A percentile compares a stretch with the other conserved stretches of the same genome.
Evolutionary conservation across 169 alveolate genomes (phyloP).

Genomic region (Cryptosporidium ryanae): DNA sequence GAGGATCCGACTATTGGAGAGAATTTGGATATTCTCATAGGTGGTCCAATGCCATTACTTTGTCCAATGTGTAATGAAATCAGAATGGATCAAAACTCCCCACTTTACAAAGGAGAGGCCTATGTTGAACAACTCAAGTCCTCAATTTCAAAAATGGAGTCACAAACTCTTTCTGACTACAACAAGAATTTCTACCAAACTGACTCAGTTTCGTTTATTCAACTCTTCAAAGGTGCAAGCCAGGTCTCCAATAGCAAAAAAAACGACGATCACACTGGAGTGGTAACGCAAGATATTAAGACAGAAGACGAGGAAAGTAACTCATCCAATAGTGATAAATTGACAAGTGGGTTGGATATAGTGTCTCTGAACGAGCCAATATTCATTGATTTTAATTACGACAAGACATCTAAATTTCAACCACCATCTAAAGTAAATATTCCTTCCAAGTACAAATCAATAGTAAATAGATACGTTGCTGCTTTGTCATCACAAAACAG

Average conservation of each 20-base stretch:
- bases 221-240: not conserved
- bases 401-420: not conserved
- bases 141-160: constrained; percentile 61
- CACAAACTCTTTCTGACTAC: constrained; percentile 16
- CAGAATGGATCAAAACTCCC: constrained; percentile 58
- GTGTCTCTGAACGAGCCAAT: constrained; percentile 58
- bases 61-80: constrained; percentile 75
- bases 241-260: not conserved
- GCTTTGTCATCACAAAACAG: constrained; percentile 40
- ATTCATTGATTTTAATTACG: constrained; percentile 19
- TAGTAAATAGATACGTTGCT: constrained; percentile 55
- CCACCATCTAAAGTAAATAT: constrained; percentile 30
- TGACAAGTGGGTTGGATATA: not conserved
- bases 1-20: constrained; percentile 74
- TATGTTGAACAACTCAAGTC: constrained; percentile 69
- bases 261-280: not conserved
- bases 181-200: constrained; percentile 14
- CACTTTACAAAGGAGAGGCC: constrained; percentile 67
- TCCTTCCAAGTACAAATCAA: constrained; percentile 54
- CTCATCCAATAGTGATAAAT: not conserved
- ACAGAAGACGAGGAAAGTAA: no score
- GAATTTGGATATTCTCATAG: constrained; percentile 39
- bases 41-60: constrained; percentile 72
- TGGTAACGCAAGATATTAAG: not conserved
- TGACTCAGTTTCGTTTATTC: constrained; percentile 54